Percentiles rank a stretch among this genome's conserved stretches.
Conservation (phyloP, 108 stramenopile species). For the Stephanodiscus minutulus region DNA sequence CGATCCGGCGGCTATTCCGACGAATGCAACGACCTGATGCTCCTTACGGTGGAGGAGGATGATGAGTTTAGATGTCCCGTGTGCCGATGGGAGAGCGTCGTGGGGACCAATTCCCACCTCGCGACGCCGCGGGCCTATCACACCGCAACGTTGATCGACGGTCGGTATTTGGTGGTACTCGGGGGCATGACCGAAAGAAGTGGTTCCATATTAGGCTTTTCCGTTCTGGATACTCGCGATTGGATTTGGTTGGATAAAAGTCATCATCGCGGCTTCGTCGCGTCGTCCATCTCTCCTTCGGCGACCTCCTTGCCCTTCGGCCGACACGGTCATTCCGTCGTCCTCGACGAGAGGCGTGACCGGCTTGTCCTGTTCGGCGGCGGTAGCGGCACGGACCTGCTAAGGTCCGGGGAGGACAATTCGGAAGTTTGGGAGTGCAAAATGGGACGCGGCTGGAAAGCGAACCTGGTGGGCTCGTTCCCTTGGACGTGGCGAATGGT, state of each 20-base stretch:
- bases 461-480: slow-evolving; percentile 1
- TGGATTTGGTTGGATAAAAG: slow-evolving; percentile 68
- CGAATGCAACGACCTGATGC: slow-evolving; percentile 57
- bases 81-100: slow-evolving; percentile 20
- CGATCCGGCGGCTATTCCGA: slow-evolving; percentile 59
- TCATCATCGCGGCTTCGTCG: too few relatives aligned
- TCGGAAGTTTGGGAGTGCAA: slow-evolving; percentile 64
- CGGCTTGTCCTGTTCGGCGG: slow-evolving; percentile 69
- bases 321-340: slow-evolving; percentile 65
- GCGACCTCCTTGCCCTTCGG: slow-evolving; percentile 37
- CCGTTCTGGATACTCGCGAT: slow-evolving; percentile 57
- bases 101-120: slow-evolving; percentile 7
- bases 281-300: too few relatives aligned
- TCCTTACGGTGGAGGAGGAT: too few relatives aligned
- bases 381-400: slow-evolving; percentile 57
- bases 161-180: slow-evolving; percentile 57
- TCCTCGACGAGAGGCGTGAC: slow-evolving; percentile 52
- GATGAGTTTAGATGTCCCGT: too few relatives aligned
- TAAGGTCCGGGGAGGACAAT: slow-evolving; percentile 58
- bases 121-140: slow-evolving; percentile 58
- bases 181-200: slow-evolving; percentile 56
- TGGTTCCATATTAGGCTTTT: slow-evolving; percentile 43
- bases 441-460: slow-evolving; percentile 24
- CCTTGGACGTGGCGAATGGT: slow-evolving; percentile 55
- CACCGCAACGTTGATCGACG: slow-evolving; percentile 54